phyloP scores from a whole-genome alignment of 2,329 filamentous ascomycete species.

The Botrytis byssoidea region DNA sequence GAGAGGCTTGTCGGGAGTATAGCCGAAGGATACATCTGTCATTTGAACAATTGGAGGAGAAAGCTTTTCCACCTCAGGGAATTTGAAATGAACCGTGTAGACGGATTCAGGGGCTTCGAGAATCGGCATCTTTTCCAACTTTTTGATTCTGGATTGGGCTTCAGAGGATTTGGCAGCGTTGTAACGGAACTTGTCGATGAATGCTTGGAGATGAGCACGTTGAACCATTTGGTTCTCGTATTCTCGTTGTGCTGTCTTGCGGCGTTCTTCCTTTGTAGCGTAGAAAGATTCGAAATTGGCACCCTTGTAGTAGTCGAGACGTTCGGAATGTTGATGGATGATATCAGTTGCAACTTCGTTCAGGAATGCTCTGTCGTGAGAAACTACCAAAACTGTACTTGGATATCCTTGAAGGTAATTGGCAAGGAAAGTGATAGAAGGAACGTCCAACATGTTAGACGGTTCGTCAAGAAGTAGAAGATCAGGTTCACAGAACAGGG shows the following conservation, averaged over 20 bases:
- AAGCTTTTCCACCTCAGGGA: slow-evolving; percentile 96
- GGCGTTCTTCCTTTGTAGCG: slow-evolving; percentile 92
- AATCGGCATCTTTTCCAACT: slow-evolving; percentile 93
- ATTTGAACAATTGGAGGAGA: slow-evolving; percentile 98
- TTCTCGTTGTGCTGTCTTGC: slow-evolving; percentile 93
- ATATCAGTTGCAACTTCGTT: slow-evolving; percentile 99
- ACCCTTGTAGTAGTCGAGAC: slow-evolving; percentile 97
- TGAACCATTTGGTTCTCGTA: slow-evolving; percentile 98
- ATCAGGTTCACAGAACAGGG: slow-evolving; percentile 97
- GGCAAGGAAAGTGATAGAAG: slow-evolving; percentile 97
- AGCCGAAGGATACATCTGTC: slow-evolving; percentile 88
- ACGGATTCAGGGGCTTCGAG: slow-evolving; percentile 87
- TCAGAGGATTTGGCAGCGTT: slow-evolving; percentile 98
- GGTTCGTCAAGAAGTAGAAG: slow-evolving; percentile 95
- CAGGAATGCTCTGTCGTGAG: slow-evolving; percentile 97
- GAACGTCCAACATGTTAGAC: slow-evolving; percentile 99
- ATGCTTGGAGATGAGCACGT: slow-evolving; percentile 89
- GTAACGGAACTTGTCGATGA: slow-evolving; percentile 99
- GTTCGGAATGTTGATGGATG: slow-evolving; percentile 95
- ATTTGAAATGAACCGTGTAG: slow-evolving; percentile 95
- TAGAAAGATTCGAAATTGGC: slow-evolving; percentile 98
- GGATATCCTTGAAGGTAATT: slow-evolving; percentile 94
- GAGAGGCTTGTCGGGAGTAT: slow-evolving; percentile 74
- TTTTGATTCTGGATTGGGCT: slow-evolving; percentile 98
- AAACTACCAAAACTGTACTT: slow-evolving; percentile 92